These are phyloP conservation scores for Ceratocystiopsis minuta DNA, from an alignment of 2,329 filamentous ascomycete species.

Conservation along the genomic window DNA sequence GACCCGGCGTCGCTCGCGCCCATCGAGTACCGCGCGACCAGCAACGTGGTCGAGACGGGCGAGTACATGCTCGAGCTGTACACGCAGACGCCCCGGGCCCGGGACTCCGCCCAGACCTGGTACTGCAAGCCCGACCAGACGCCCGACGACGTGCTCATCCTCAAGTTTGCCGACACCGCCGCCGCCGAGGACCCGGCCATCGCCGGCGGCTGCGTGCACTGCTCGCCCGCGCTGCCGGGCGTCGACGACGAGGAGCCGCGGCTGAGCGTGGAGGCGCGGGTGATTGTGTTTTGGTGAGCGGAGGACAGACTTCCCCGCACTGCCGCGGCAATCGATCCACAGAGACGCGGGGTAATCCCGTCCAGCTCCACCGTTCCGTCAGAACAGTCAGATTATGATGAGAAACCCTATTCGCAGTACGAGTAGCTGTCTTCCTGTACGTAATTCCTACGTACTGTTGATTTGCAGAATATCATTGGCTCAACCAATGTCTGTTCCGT, in stretches of 20 bases:
- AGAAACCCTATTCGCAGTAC: too few species aligned
- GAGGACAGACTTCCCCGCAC: background rate
- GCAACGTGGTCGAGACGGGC: constrained; percentile 1
- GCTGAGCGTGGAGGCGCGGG: constrained; percentile 1
- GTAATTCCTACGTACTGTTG: too few species aligned
- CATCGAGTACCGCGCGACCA: constrained; percentile 3
- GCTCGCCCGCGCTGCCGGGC: background rate
- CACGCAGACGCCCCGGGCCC: background rate
- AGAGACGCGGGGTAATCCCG: too few species aligned
- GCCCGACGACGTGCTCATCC: constrained; percentile 1
- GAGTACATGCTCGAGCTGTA: constrained; percentile 3
- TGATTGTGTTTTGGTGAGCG: background rate
- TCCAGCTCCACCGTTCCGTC: too few species aligned
- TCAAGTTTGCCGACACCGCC: constrained; percentile 3
- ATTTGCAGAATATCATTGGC: too few species aligned
- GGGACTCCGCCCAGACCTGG: constrained; percentile 1
- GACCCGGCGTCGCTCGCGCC: background rate
- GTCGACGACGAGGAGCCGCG: constrained; percentile 1
- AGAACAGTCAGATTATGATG: too few species aligned
- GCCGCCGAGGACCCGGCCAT: background rate
- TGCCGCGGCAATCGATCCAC: too few species aligned
- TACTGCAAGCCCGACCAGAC: constrained; percentile 2
- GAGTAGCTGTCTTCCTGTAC: too few species aligned
- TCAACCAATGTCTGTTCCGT: too few species aligned
- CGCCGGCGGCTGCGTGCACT: background rate